phyloP scores from a whole-genome alignment of 345 rosid species.

The Tarenaya hassleriana region DNA sequence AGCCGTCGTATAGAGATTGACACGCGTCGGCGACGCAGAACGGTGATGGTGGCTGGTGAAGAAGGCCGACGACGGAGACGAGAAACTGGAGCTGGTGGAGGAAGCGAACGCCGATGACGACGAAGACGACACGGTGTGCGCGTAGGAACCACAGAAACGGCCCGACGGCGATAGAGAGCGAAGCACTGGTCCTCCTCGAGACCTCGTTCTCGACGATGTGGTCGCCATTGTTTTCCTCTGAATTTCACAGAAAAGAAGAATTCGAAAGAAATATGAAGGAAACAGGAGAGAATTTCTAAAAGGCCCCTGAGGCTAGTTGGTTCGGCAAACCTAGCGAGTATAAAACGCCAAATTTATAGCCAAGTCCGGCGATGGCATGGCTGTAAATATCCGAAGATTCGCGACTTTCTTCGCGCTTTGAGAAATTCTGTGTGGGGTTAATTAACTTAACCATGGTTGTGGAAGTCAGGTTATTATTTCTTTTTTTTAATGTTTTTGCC shows the following conservation, averaged over 20 bases:
- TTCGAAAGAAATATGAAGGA: background rate
- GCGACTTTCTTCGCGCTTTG: constrained; percentile 20
- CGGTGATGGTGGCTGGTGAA: constrained; percentile 26
- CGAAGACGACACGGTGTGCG: constrained; percentile 18
- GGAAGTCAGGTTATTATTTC: background rate
- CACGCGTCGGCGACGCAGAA: constrained; percentile 33
- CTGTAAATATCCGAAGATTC: constrained; percentile 17
- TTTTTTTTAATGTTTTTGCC: constrained; percentile 21
- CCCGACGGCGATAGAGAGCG: constrained; percentile 29
- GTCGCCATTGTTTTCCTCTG: constrained; percentile 20
- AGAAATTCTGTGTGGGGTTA: constrained; percentile 18
- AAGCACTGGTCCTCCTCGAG: constrained; percentile 19
- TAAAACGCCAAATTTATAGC: constrained; percentile 29
- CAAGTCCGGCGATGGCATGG: constrained; percentile 19
- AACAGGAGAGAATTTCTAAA: constrained; percentile 6
- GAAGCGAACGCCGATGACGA: constrained; percentile 30
- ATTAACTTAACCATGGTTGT: constrained; percentile 29
- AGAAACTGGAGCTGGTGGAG: constrained; percentile 28
- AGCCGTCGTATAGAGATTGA: constrained; percentile 12
- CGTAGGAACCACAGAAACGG: constrained; percentile 25
- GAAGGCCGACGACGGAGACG: constrained; percentile 33
- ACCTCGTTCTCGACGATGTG: constrained; percentile 28
- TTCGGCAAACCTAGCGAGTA: constrained; percentile 36
- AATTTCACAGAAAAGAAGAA: constrained; percentile 2
- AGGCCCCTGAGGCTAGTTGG: constrained; percentile 23